A percentile compares a stretch with the other conserved stretches of the same genome.
These are phyloP conservation scores for Salvia rosmarinus DNA, from an alignment of 257 asterid species.

Conservation along the genomic window DNA sequence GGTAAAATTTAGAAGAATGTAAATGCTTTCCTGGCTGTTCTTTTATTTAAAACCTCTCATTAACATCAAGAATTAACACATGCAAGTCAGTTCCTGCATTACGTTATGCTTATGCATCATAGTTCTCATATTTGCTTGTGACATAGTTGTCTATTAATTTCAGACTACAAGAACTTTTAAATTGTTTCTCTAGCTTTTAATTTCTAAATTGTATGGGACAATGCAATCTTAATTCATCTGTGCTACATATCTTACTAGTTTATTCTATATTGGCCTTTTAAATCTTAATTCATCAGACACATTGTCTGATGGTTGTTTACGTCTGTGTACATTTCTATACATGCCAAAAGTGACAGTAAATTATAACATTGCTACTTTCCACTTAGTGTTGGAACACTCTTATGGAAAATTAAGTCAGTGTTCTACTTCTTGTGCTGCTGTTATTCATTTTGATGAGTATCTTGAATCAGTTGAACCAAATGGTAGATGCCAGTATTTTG, in stretches of 20 bases:
- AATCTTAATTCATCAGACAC: background rate
- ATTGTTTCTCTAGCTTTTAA: conserved; percentile 1
- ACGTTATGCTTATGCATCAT: background rate
- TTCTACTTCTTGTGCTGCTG: background rate
- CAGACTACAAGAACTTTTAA: conserved; percentile 2
- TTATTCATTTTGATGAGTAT: background rate
- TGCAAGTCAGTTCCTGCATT: conserved; percentile 4
- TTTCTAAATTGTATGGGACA: background rate
- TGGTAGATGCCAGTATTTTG: background rate
- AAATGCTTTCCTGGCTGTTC: background rate
- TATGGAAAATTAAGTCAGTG: background rate
- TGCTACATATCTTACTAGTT: background rate
- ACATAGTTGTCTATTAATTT: background rate
- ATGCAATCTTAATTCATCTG: conserved; percentile 3
- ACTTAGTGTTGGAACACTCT: background rate
- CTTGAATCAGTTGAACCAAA: background rate
- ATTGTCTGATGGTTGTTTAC: conserved; percentile 2
- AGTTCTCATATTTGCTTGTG: background rate
- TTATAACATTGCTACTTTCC: background rate
- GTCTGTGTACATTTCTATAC: background rate
- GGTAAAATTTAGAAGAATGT: background rate
- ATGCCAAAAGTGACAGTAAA: background rate
- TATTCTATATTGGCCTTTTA: conserved; percentile 5
- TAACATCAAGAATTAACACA: background rate
- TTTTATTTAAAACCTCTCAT: background rate